Base-by-base conservation (phyloP, 1,139 yeast species). In the Hyphopichia buzzinii region DNA sequence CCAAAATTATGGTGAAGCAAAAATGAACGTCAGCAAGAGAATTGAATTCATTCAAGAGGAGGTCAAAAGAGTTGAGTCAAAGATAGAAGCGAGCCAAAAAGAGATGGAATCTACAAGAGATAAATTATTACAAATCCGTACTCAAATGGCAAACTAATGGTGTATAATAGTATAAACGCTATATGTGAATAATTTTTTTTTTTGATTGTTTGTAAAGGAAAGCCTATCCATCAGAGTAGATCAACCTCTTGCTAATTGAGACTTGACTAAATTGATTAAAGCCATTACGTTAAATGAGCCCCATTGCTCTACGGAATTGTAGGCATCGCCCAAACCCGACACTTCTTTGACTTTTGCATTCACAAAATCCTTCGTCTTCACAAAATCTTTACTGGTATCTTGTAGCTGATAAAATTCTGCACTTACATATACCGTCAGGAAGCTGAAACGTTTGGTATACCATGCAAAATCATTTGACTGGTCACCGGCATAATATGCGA, bases 391-490 rank as follows among this genome's bases (percentile, higher is more conserved):
- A 19, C 90, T 80, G n/a, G 68, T 66, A 57, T 90, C 97, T 48
- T 76, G 84, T 31, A 87, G 66, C 95, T 84, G 86, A 64, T 77
- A 87, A 43, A 88, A 64, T 56, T 92, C 97, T 27, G 82, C 57
- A 25, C 83, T 72, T 1, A 85, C 84, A 54, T 85, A 88, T 4
- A 85, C 74, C 1, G 84, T 70, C 14, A 88, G 74, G 21, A 90
- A 57, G 4, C 86, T 74, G 19, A 82, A 65, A 46, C 97, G 70
- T 55, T 89, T 86, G n/a, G 95, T 68, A 57, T 92, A 92, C 98
- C 98, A 92, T 3, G 87, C 83, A 57, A 86, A 82, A 57, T 88
- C 96, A 41, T 83, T 77, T n/a, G 94, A 79, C 37, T 70, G 62
- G 54, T 90, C 97, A 3, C 90, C 94, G 0, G 95, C 80, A 48